Base-by-base conservation (phyloP, 352 stramenopile genomes). In the Phytophthora lateralis region DNA sequence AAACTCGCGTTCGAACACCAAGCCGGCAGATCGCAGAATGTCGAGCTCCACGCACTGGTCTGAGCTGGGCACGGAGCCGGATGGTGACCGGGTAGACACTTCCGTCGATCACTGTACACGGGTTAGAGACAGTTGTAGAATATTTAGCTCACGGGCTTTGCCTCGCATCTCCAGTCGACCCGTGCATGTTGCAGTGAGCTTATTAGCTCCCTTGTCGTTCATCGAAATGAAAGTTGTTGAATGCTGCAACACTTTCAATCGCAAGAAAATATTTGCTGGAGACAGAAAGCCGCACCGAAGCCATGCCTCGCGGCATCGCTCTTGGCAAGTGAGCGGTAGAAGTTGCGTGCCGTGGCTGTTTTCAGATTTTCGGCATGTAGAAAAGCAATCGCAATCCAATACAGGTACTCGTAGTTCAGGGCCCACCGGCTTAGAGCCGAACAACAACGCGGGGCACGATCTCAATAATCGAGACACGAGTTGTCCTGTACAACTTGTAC, bases 21-120 rank as follows among this genome's bases (percentile, higher is more conserved):
- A 70, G 37, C 29, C 52, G 5, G 63, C 58, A 54, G 58, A 71
- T 68, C 51, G 50, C 27, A 34, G 39, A 71, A 55, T 67, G 57
- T 18, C 38, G 26, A 34, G 34, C 26, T 43, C 52, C 9, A 30
- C 15, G 34, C 41, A 51, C 50, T 55, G 49, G 34, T 55, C 39
- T 56, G 51, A 69, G 61, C 48, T 70, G 62, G 48, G 55, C 62
- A 70, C 41, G 21, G 34, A 50, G 52, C 56, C 47, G 47, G 60
- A 69, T 63, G 55, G 60, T 47, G 45, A 56, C 51, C 15, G 52
- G 58, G 47, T 26, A 53, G 54, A 60, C 54, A 64, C 60, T 69
- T 69, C 47, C 39, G 60, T 37, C 42, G 54, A 59, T 55, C 59
- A 66, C 59, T 66, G 59, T 66, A 62, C 55, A 21, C 2, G 29